Evolutionary conservation across 805 yeast species (phyloP), one percentile per base, ranked within the genome.

Genomic region (Candida ovalis): DNA sequence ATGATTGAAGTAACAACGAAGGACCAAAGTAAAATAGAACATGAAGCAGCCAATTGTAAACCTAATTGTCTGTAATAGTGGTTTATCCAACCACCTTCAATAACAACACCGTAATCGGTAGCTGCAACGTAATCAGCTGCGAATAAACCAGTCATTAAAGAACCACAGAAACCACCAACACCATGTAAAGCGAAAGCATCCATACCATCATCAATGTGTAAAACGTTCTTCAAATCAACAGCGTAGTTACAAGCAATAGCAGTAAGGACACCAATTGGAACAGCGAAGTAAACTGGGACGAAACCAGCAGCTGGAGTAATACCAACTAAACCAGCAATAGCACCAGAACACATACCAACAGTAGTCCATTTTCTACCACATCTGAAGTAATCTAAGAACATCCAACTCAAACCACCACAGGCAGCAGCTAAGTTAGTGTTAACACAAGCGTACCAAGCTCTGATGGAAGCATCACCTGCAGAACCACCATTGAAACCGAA

Each of bases 401-500:
- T 82, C 97, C 97, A 94, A 40, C 96, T 78, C 57, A 94, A 77
- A 50, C 95, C 97, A 73, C 97, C 98, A 60, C 81, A 70, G 13
- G 96, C 83, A 52, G 98, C 98, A 45, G 98, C 96, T 59, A 92
- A 67, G 71, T 92, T 89, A 62, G 98, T 92, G 78, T 88, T 90
- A 63, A 86, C 85, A 66, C 86, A 80, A 35, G 97, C 96, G 75
- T 90, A 90, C 86, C 89, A 88, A 49, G 97, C 91, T 72, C 97
- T 85, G 66, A 94, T 82, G 53, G 92, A 72, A 33, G 97, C 88
- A 64, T 89, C 86, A 69, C 97, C 97, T 44, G 97, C 87, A 42
- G 97, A 89, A 61, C 98, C 98, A 70, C 97, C 97, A 78, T 94
- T 94, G 82, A 94, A 94, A 37, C 97, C 97, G 63, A 90, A 90